A percentile compares a stretch with the other conserved stretches of the same genome.
Conservation (phyloP, 1,284 basidiomycete genomes). For the Xerocomus minutiporus region DNA sequence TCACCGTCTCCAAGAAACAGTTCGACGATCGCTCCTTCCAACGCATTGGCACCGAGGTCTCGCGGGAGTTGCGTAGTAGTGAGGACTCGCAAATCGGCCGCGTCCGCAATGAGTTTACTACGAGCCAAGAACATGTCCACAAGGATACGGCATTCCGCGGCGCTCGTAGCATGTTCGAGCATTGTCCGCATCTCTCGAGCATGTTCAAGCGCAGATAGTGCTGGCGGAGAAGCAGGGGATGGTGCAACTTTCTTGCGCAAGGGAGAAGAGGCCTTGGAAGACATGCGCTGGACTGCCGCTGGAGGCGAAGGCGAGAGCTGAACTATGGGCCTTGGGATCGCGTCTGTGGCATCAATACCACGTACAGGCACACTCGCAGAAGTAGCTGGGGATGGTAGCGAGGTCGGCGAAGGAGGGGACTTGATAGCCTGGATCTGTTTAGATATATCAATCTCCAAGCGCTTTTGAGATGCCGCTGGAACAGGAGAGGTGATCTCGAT, state of each 20-base stretch:
- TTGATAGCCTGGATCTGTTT: conserved; percentile 5
- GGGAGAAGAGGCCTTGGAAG: conserved; percentile 19
- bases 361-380: conserved; percentile 6
- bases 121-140: conserved; percentile 75
- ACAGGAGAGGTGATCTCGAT: not conserved
- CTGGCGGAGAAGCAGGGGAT: conserved; percentile 2
- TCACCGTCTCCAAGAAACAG: conserved; percentile 44
- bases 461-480: conserved; percentile 5
- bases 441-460: conserved; percentile 8
- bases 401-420: conserved; percentile 5
- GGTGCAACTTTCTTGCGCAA: conserved; percentile 7
- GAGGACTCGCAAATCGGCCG: conserved; percentile 8
- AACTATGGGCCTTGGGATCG: not conserved
- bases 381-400: conserved; percentile 5
- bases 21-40: conserved; percentile 45
- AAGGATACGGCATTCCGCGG: conserved; percentile 79
- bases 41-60: conserved; percentile 8
- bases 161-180: conserved; percentile 67
- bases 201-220: conserved; percentile 35
- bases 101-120: conserved; percentile 38
- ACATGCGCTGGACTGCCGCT: conserved; percentile 5
- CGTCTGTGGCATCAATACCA: conserved; percentile 1
- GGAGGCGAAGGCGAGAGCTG: conserved; percentile 7
- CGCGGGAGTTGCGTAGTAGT: conserved; percentile 4
- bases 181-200: conserved; percentile 65